phyloP scores from a whole-genome alignment of 768 basidiomycete species.

The Tulasnella sp. region DNA sequence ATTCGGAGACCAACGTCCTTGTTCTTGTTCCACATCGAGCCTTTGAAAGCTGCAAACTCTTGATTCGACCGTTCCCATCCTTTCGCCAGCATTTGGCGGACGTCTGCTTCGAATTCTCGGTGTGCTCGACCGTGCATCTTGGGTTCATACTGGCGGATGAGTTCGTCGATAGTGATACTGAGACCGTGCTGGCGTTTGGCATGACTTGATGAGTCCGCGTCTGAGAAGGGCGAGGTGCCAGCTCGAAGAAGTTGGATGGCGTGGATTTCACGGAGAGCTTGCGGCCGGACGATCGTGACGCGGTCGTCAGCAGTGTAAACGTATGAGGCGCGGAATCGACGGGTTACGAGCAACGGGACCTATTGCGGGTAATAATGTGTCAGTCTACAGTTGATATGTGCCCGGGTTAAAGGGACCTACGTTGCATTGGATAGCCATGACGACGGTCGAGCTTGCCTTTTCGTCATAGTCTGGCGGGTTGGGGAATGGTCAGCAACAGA shows the following conservation, averaged over 20 bases:
- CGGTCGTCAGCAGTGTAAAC: conserved; percentile 35
- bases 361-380: neutral
- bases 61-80: no score
- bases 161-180: no score
- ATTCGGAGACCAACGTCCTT: no score
- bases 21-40: no score
- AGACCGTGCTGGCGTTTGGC: no score
- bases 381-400: neutral
- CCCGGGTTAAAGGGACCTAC: conserved; percentile 25
- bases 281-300: conserved; percentile 35
- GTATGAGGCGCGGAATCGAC: conserved; percentile 36
- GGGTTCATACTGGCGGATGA: no score
- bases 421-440: conserved; percentile 36
- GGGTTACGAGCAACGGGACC: conserved; percentile 38
- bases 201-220: no score
- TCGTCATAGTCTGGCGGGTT: conserved; percentile 30
- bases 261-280: conserved; percentile 36
- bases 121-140: no score
- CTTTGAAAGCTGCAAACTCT: no score
- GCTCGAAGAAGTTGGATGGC: conserved; percentile 36
- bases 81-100: no score
- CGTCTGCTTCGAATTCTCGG: no score
- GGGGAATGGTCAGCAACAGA: neutral
- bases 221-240: conserved; percentile 25
- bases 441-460: conserved; percentile 39